Evolutionary conservation across 164 flowering plant species (phyloP).

Genomic region (Aristolochia fimbriata): DNA sequence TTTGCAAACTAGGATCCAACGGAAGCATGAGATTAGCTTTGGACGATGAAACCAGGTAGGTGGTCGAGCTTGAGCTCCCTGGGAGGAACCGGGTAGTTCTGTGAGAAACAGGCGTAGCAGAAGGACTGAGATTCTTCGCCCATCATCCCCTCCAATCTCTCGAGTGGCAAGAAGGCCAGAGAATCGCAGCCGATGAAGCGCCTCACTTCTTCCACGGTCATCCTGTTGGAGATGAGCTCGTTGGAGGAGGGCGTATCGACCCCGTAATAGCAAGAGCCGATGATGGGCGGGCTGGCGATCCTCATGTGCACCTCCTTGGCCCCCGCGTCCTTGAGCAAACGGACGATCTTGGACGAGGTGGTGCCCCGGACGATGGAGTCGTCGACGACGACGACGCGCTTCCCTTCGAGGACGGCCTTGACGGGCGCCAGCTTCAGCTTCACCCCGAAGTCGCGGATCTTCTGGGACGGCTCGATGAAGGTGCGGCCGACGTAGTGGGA

Average conservation of each 20-base stretch:
- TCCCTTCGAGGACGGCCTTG: slow-evolving; percentile 64
- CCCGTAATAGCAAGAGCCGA: slow-evolving; percentile 81
- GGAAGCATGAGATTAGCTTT: no score
- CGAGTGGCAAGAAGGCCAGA: slow-evolving; percentile 61
- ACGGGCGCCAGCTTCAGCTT: slow-evolving; percentile 84
- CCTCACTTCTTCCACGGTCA: slow-evolving; percentile 66
- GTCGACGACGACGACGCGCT: slow-evolving; percentile 91
- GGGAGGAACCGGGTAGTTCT: slow-evolving; percentile 69
- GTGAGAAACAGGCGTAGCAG: slow-evolving; percentile 89
- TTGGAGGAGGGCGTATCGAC: slow-evolving; percentile 76
- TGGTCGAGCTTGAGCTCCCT: slow-evolving; percentile 52
- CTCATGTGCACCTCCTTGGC: slow-evolving; percentile 96
- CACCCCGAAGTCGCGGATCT: slow-evolving; percentile 82
- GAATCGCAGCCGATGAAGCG: slow-evolving; percentile 70
- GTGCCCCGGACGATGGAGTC: slow-evolving; percentile 94
- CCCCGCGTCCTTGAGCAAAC: slow-evolving; percentile 80
- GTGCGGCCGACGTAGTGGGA: slow-evolving; percentile 90
- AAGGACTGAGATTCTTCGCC: slow-evolving; percentile 38
- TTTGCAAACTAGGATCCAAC: neutral
- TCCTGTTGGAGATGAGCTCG: slow-evolving; percentile 73
- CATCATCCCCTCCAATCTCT: slow-evolving; percentile 46
- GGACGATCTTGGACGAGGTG: slow-evolving; percentile 77
- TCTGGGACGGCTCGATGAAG: slow-evolving; percentile 86
- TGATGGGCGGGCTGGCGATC: slow-evolving; percentile 87
- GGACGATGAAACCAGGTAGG: slow-evolving; percentile 4